Percentiles rank a stretch among this genome's conserved stretches.
phyloP scores from a whole-genome alignment of 257 asterid genomes.

The Leonotis leonurus region DNA sequence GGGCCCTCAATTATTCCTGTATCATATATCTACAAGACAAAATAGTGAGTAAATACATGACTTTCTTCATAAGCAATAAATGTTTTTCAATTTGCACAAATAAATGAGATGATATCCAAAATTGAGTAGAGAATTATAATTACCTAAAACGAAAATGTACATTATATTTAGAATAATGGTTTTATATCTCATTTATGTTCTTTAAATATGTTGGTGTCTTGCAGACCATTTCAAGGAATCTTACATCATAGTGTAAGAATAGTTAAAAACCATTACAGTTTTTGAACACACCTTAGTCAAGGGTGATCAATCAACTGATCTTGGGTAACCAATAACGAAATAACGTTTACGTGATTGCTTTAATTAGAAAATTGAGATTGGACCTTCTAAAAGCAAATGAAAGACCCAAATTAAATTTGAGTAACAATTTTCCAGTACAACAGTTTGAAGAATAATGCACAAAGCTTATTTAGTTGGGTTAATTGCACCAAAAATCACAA shows the following conservation, averaged over 20 bases:
- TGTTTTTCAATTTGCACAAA: neutral
- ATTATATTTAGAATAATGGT: neutral
- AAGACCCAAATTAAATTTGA: too few relatives aligned
- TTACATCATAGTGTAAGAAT: too few relatives aligned
- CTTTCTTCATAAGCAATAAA: neutral
- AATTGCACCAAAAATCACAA: too few relatives aligned
- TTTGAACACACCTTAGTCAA: conserved; percentile 8
- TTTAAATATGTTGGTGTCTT: neutral
- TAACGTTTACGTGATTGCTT: neutral
- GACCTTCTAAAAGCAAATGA: too few relatives aligned
- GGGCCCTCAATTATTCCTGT: conserved; percentile 76
- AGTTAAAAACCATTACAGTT: too few relatives aligned
- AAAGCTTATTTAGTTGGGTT: neutral
- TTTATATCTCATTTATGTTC: neutral
- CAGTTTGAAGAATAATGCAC: neutral
- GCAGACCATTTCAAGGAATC: too few relatives aligned
- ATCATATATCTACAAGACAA: conserved; percentile 63
- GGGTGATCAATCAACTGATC: neutral
- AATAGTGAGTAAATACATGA: conserved; percentile 9
- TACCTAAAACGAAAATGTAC: neutral
- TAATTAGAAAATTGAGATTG: too few relatives aligned
- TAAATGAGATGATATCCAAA: neutral
- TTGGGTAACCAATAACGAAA: neutral
- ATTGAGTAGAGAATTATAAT: neutral
- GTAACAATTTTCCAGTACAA: neutral